Evolutionary conservation across 1,139 yeast species (phyloP), one percentile per base, ranked within the genome.

Genomic region (Suhomyces taliae): DNA sequence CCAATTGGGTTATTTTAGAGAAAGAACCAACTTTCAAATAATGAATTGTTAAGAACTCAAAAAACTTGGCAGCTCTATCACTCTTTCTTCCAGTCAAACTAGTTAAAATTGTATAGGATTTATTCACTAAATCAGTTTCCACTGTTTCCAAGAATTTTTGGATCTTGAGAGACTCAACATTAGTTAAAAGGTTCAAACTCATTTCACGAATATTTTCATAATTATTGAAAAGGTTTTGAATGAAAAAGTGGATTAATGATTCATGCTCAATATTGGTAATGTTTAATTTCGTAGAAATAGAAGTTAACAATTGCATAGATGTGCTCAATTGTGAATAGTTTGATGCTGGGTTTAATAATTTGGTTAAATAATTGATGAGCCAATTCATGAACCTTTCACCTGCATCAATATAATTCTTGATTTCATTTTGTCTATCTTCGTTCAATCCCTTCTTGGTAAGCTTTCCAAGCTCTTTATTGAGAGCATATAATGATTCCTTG

Each of bases 31-130:
- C 51, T 44, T 33, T 19, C 29, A 47, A 50, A 34, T 58, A 58
- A n/a, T 60, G 59, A 41, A 56, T 61, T 56, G 65, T 75, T 41
- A 79, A 52, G 51, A 85, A 75, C 54, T 79, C 81, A 37, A 85
- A 67, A 11, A 85, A 67, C 38, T 83, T 76, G 0, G 96, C 91
- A 8, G 95, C 97, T 27, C 91, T 85, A 52, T 91, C 97, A 43
- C 90, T 86, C 50, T 76, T 81, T 48, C 90, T 78, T 24, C 91
- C 95, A 41, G 83, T 80, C 54, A 81, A 70, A 43, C 82, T 83
- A 6, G 69, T 37, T 27, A 47, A 37, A 8, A 47, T 44, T 1
- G 37, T n/a, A 12, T 43, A 37, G 11, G 51, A 39, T 24, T 40
- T 41, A 41, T 41, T 37, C 32, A 49, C 27, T 15, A 49, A 35